Conservation (phyloP, 208 protist genomes). For the Wallacemonas sp. region DNA sequence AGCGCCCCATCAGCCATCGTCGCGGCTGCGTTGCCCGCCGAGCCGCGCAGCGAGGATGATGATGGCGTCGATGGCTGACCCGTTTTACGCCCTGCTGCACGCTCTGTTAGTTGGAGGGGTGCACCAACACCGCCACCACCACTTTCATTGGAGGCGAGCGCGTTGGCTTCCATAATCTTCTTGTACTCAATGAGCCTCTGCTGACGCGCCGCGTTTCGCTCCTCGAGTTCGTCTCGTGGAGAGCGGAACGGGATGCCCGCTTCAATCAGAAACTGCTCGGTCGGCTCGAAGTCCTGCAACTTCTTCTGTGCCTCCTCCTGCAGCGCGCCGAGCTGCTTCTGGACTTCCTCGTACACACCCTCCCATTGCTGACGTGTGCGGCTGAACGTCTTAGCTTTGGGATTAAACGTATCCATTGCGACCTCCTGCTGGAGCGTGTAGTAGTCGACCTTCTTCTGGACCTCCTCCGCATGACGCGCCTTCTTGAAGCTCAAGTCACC, state of each 20-base stretch:
- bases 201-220: conserved; percentile 60
- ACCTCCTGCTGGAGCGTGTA: conserved; percentile 85
- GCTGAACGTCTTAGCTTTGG: conserved; percentile 87
- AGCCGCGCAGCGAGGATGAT: not conserved
- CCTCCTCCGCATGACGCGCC: conserved; percentile 69
- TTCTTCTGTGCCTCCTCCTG: conserved; percentile 48
- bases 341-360: conserved; percentile 55
- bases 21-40: too few species aligned
- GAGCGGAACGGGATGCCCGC: conserved; percentile 65
- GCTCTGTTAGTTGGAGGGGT: not conserved
- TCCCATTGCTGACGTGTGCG: conserved; percentile 76
- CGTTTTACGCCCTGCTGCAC: not conserved
- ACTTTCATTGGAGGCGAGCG: not conserved
- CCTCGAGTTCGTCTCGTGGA: conserved; percentile 61
- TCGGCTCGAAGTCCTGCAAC: conserved; percentile 70
- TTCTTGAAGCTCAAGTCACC: conserved; percentile 90
- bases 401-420: conserved; percentile 86
- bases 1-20: too few species aligned
- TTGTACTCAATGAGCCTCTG: conserved; percentile 85
- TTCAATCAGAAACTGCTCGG: conserved; percentile 60
- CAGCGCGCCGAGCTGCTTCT: conserved; percentile 53
- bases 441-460: conserved; percentile 81
- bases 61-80: not conserved
- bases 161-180: conserved; percentile 46
- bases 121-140: not conserved